Conservation (phyloP, 164 flowering plant species). For the Chloranthus sessilifolius region DNA sequence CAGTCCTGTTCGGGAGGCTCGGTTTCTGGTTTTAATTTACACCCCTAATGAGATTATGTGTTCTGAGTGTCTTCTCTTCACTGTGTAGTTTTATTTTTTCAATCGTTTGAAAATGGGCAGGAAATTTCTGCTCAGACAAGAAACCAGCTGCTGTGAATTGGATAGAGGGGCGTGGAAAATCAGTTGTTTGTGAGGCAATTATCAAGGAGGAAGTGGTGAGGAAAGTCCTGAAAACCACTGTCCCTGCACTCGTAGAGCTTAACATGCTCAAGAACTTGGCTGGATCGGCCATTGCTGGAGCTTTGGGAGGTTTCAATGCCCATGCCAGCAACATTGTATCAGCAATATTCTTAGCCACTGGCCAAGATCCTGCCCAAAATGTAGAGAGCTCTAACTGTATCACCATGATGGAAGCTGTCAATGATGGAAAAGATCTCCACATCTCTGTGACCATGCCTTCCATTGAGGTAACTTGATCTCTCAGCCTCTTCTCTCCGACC, state of each 20-base stretch:
- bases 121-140: conserved; percentile 78
- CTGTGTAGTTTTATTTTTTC: not conserved
- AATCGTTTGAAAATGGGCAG: conserved; percentile 16
- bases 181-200: conserved; percentile 76
- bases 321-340: conserved; percentile 87
- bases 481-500: not conserved
- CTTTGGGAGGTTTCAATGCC: conserved; percentile 87
- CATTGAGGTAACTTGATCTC: conserved; percentile 58
- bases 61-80: not conserved
- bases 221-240: conserved; percentile 70
- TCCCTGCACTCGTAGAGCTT: conserved; percentile 78
- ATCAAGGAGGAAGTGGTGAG: conserved; percentile 71
- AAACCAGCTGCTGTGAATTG: conserved; percentile 85
- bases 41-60: not conserved
- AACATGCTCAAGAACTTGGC: conserved; percentile 81
- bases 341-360: conserved; percentile 78
- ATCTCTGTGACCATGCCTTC: conserved; percentile 85
- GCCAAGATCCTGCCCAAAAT: conserved; percentile 91
- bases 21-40: no score
- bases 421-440: conserved; percentile 73
- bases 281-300: conserved; percentile 84
- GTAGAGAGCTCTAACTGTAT: conserved; percentile 90
- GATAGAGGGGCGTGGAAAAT: conserved; percentile 90
- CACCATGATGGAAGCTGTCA: conserved; percentile 86
- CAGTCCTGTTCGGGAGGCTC: no score